Evolutionary conservation across 106 monocot genomes (phyloP).

Genomic region (Dioscorea zingiberensis): DNA sequence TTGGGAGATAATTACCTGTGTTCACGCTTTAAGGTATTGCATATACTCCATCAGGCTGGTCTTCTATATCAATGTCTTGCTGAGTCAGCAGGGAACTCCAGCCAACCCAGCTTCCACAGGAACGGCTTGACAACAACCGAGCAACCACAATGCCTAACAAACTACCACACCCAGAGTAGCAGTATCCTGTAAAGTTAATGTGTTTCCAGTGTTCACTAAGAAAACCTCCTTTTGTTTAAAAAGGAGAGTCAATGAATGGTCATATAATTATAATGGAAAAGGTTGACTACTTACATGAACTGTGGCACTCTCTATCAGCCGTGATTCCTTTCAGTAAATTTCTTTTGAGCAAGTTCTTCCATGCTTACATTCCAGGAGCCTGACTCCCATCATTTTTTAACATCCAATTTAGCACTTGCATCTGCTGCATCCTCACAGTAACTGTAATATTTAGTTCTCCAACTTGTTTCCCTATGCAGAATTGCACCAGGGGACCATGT

Average conservation of each 20-base stretch:
- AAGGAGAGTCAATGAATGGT: neutral
- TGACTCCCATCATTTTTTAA: conserved; percentile 65
- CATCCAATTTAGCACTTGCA: conserved; percentile 56
- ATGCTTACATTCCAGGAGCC: conserved; percentile 29
- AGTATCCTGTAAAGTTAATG: conserved; percentile 60
- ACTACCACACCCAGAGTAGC: conserved; percentile 79
- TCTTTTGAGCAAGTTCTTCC: conserved; percentile 53
- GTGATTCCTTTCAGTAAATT: conserved; percentile 89
- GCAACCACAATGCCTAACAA: conserved; percentile 77
- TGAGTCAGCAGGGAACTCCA: conserved; percentile 13
- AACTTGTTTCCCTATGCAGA: conserved; percentile 36
- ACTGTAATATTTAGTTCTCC: conserved; percentile 73
- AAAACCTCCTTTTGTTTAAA: too few species aligned
- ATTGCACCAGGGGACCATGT: conserved; percentile 19
- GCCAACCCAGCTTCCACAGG: conserved; percentile 26
- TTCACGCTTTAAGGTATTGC: conserved; percentile 87
- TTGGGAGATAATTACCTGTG: conserved; percentile 42
- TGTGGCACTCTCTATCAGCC: conserved; percentile 85
- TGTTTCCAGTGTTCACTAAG: conserved; percentile 8
- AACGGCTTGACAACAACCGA: conserved; percentile 77
- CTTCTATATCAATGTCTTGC: conserved; percentile 63
- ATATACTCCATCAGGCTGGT: conserved; percentile 80
- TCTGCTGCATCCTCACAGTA: conserved; percentile 49
- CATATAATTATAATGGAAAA: neutral
- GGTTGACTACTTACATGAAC: conserved; percentile 55